These are phyloP conservation scores for Suillus subalutaceus DNA, from an alignment of 768 basidiomycete genomes.

Conservation along the genomic window DNA sequence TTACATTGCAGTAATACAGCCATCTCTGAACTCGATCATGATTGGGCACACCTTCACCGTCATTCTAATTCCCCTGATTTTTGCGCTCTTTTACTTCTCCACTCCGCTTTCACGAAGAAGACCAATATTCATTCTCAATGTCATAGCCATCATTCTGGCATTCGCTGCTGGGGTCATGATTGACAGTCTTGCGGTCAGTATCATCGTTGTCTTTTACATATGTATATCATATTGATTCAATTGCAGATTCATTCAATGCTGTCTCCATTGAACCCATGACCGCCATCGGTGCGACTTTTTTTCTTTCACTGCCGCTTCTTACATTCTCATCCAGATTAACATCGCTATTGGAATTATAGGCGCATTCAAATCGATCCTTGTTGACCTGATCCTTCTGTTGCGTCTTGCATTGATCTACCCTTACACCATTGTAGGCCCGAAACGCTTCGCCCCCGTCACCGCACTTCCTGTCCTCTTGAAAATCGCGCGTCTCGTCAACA, in stretches of 20 bases:
- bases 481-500: slow-evolving; percentile 26
- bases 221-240: neutral
- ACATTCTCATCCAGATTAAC: slow-evolving; percentile 16
- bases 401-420: slow-evolving; percentile 41
- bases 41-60: neutral
- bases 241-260: neutral
- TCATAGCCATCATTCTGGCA: slow-evolving; percentile 22
- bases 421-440: slow-evolving; percentile 17
- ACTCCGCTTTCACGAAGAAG: slow-evolving; percentile 22
- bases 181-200: neutral
- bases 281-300: neutral
- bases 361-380: slow-evolving; percentile 32
- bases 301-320: neutral
- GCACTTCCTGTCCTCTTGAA: slow-evolving; percentile 34
- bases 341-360: slow-evolving; percentile 26
- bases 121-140: slow-evolving; percentile 29
- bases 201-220: slow-evolving; percentile 14
- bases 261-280: slow-evolving; percentile 1
- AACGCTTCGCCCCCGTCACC: slow-evolving; percentile 25
- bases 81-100: slow-evolving; percentile 30
- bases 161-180: slow-evolving; percentile 12
- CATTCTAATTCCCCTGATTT: slow-evolving; percentile 6
- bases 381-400: slow-evolving; percentile 41
- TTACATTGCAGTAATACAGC: slow-evolving; percentile 10
- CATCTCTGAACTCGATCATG: slow-evolving; percentile 7